Conservation (phyloP, 2,329 filamentous ascomycete species). For the Pseudogymnoascus verrucosus region DNA sequence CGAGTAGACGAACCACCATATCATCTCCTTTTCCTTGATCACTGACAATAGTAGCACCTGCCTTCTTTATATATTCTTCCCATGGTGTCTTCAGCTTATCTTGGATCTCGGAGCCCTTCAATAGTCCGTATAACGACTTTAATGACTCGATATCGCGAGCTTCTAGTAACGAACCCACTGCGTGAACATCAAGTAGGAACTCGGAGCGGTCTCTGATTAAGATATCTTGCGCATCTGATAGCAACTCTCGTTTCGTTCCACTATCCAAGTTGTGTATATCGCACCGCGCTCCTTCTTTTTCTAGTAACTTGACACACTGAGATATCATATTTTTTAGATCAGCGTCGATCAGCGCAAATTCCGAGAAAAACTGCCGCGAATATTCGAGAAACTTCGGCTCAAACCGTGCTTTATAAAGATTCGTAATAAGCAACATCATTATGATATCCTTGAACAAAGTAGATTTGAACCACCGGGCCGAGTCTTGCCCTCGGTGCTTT, state of each 20-base stretch:
- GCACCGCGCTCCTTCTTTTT: conserved; percentile 66
- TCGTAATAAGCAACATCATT: conserved; percentile 76
- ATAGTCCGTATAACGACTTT: conserved; percentile 67
- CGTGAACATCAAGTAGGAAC: conserved; percentile 56
- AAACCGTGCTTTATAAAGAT: conserved; percentile 71
- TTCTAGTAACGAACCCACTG: conserved; percentile 66
- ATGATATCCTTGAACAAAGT: conserved; percentile 66
- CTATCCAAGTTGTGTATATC: conserved; percentile 75
- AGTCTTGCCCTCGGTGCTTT: conserved; percentile 28
- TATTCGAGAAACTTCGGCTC: conserved; percentile 64
- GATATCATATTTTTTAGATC: conserved; percentile 69
- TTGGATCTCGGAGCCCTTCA: conserved; percentile 65
- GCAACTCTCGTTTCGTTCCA: conserved; percentile 70
- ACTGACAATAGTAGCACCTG: conserved; percentile 70
- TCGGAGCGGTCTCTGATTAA: conserved; percentile 62
- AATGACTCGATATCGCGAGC: conserved; percentile 62
- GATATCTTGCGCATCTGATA: conserved; percentile 63
- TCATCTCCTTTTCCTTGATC: conserved; percentile 70
- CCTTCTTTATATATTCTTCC: conserved; percentile 66
- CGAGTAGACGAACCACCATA: conserved; percentile 78
- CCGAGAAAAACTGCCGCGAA: conserved; percentile 59
- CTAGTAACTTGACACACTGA: conserved; percentile 60
- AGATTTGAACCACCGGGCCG: conserved; percentile 48
- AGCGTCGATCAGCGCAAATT: conserved; percentile 59
- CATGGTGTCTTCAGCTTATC: conserved; percentile 65